A percentile compares a stretch with the other conserved stretches of the same genome.
Evolutionary conservation across 352 stramenopile genomes (phyloP).

Genomic region (Phytophthora pluvialis): DNA sequence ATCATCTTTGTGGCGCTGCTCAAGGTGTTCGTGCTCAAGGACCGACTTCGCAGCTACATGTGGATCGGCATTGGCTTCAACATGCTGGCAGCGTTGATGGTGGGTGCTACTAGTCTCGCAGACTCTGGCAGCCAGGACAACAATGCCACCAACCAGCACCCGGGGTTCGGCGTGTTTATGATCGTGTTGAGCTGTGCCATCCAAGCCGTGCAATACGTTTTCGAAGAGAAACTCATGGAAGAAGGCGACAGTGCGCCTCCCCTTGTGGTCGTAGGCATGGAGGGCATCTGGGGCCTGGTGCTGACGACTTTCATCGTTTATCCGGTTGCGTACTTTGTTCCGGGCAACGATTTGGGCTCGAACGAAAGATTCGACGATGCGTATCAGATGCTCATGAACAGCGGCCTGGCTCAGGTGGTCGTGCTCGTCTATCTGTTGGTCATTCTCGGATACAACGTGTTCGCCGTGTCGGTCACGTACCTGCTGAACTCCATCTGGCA

Average conservation of each 20-base stretch:
- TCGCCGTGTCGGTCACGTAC: constrained; percentile 97
- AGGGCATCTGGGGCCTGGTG: constrained; percentile 96
- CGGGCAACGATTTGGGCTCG: constrained; percentile 93
- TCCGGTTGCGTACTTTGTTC: constrained; percentile 91
- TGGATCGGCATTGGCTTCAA: constrained; percentile 97
- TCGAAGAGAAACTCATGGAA: constrained; percentile 98
- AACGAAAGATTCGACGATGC: constrained; percentile 93
- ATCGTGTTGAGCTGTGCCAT: constrained; percentile 96
- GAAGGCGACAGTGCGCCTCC: constrained; percentile 92
- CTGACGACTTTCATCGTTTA: constrained; percentile 95
- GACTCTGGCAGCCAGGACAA: constrained; percentile 71
- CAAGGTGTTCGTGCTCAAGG: constrained; percentile 94
- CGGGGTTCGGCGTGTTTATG: constrained; percentile 92
- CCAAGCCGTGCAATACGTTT: constrained; percentile 96
- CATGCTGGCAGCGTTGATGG: constrained; percentile 93
- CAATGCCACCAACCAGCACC: constrained; percentile 62
- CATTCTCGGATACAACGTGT: constrained; percentile 97
- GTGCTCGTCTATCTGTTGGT: constrained; percentile 92
- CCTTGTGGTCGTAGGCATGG: constrained; percentile 95
- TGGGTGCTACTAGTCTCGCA: constrained; percentile 94
- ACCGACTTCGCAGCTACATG: constrained; percentile 94
- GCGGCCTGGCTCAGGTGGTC: constrained; percentile 60
- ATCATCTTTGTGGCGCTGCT: constrained; percentile 98
- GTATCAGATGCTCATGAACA: constrained; percentile 76
- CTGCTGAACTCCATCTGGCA: constrained; percentile 97